phyloP scores from a whole-genome alignment of 2,329 filamentous ascomycete genomes.

The Paraconiothyrium brasiliense region DNA sequence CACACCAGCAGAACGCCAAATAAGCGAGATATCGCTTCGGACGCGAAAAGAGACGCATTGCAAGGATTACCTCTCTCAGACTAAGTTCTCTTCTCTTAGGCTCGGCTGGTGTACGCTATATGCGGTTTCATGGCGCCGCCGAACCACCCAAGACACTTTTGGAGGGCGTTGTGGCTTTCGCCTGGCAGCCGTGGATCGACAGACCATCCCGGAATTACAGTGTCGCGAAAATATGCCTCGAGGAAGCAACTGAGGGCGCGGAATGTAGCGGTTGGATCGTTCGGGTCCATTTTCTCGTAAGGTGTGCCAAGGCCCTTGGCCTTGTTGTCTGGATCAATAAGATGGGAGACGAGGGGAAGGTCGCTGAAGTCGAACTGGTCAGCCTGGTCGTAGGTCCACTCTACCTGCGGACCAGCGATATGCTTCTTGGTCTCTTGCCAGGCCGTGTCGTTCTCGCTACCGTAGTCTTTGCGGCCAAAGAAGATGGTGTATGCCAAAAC shows the following conservation, averaged over 20 bases:
- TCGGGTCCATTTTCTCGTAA: conserved; percentile 4
- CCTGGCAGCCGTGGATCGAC: not conserved
- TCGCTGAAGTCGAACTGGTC: conserved; percentile 37
- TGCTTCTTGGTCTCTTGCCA: conserved; percentile 69
- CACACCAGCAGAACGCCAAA: not conserved
- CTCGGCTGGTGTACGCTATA: not conserved
- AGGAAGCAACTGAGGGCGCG: conserved; percentile 16
- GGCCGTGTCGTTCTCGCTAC: conserved; percentile 95
- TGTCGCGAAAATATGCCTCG: conserved; percentile 14
- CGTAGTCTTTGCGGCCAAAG: conserved; percentile 73
- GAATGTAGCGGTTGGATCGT: conserved; percentile 8
- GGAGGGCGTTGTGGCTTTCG: not conserved
- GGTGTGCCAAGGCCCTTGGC: conserved; percentile 12
- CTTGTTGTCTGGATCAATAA: conserved; percentile 12
- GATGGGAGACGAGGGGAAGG: conserved; percentile 29
- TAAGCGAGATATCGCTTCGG: not conserved
- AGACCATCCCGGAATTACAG: not conserved
- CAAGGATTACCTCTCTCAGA: not conserved
- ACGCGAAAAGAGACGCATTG: not conserved
- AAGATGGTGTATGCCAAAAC: conserved; percentile 30
- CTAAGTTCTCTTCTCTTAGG: not conserved
- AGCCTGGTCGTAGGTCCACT: conserved; percentile 33
- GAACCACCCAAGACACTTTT: conserved; percentile 2
- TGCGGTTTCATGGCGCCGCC: conserved; percentile 4
- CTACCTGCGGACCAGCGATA: conserved; percentile 28